Conservation (phyloP, 257 asterid species). For the Coffea canephora region DNA sequence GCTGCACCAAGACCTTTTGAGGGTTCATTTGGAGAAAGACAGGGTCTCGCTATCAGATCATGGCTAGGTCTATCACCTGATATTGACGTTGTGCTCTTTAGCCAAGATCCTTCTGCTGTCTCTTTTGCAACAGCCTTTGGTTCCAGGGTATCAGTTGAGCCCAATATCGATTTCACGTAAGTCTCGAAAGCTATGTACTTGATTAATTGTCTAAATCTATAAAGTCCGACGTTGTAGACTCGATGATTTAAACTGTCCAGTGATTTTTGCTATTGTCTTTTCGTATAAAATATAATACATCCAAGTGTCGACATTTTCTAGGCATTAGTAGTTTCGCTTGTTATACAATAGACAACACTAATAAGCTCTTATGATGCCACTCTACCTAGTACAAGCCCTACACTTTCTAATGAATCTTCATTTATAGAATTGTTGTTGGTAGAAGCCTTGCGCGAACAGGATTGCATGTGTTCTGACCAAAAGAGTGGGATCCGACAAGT, state of each 20-base stretch:
- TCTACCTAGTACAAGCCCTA: background rate
- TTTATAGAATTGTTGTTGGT: background rate
- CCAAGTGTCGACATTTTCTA: background rate
- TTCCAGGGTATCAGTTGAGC: constrained; percentile 66
- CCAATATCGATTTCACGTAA: constrained; percentile 86
- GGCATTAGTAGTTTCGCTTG: background rate
- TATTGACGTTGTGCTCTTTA: constrained; percentile 67
- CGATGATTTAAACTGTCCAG: background rate
- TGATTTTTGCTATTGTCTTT: no score
- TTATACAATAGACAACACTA: background rate
- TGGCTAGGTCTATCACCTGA: constrained; percentile 76
- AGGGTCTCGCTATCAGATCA: constrained; percentile 72
- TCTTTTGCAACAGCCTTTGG: constrained; percentile 58
- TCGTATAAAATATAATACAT: background rate
- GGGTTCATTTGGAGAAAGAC: constrained; percentile 64
- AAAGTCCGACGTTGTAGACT: background rate
- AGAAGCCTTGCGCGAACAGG: background rate
- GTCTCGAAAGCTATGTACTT: constrained; percentile 22
- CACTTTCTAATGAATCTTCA: background rate
- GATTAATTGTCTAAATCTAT: background rate
- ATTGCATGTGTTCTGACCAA: background rate
- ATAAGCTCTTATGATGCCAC: background rate
- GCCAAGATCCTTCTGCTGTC: constrained; percentile 70
- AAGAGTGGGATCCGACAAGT: background rate
- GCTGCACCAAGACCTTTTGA: constrained; percentile 77